phyloP scores from a whole-genome alignment of 257 asterid species.

The Nicotiana sylvestris region DNA sequence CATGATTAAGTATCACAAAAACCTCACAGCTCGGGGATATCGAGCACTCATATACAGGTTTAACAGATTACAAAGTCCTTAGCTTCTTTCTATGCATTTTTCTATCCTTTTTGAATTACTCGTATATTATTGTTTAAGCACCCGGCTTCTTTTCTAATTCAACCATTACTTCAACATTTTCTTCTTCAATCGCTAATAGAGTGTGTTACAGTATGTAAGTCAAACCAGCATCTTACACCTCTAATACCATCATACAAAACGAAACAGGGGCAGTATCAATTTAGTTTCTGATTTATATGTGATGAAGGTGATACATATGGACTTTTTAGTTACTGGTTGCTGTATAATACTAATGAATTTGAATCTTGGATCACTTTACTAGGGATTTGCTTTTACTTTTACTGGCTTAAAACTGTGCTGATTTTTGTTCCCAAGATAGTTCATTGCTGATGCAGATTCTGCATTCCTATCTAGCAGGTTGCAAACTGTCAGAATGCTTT shows the following conservation, averaged over 20 bases:
- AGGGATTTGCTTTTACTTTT: neutral
- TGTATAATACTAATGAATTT: neutral
- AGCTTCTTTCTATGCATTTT: neutral
- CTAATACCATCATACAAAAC: no score
- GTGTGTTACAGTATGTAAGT: no score
- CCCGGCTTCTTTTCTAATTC: no score
- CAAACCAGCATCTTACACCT: no score
- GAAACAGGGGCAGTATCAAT: no score
- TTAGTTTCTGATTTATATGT: no score
- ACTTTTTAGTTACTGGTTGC: neutral
- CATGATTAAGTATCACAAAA: slow-evolving; percentile 88
- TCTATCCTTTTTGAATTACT: neutral
- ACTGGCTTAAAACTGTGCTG: no score
- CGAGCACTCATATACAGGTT: slow-evolving; percentile 83
- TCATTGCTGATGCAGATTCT: no score
- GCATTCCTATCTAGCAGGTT: no score
- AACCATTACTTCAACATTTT: neutral
- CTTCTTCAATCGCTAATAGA: neutral
- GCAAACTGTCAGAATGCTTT: neutral
- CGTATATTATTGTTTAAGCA: neutral
- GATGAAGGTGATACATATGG: no score
- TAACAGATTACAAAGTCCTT: neutral
- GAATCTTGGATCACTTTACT: neutral
- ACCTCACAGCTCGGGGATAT: slow-evolving; percentile 75
- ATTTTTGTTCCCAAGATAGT: no score